phyloP scores from a whole-genome alignment of 371 early-diverging fungal genomes.

The Globomyces sp. region DNA sequence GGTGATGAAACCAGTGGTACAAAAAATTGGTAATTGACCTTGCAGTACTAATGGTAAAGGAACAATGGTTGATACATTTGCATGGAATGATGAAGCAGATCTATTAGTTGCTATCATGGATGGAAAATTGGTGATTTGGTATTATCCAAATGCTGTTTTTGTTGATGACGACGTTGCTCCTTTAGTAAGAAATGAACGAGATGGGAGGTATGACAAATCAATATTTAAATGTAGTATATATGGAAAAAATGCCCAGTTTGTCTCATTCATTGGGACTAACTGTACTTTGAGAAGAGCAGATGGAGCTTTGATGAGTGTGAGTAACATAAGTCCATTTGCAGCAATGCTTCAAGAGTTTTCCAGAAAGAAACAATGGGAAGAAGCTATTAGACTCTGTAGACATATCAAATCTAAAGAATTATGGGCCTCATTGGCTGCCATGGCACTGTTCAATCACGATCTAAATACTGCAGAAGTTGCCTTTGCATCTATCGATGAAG shows the following conservation, averaged over 20 bases:
- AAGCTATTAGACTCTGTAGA: slow-evolving; percentile 51
- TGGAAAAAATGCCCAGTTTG: slow-evolving; percentile 50
- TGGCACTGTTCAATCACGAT: slow-evolving; percentile 50
- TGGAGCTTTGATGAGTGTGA: slow-evolving; percentile 46
- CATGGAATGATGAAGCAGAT: slow-evolving; percentile 53
- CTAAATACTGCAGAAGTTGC: slow-evolving; percentile 59
- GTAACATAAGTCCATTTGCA: slow-evolving; percentile 53
- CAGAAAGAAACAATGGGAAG: slow-evolving; percentile 56
- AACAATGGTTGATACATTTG: slow-evolving; percentile 52
- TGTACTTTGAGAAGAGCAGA: slow-evolving; percentile 49
- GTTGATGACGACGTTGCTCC: slow-evolving; percentile 52
- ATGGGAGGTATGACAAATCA: slow-evolving; percentile 34
- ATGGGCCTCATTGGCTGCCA: slow-evolving; percentile 57
- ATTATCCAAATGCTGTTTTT: slow-evolving; percentile 53
- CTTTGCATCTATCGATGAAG: slow-evolving; percentile 57
- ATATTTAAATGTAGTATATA: slow-evolving; percentile 26
- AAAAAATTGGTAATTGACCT: slow-evolving; percentile 31
- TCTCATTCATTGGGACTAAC: slow-evolving; percentile 44
- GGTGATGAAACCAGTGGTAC: slow-evolving; percentile 31
- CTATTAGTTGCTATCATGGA: slow-evolving; percentile 48
- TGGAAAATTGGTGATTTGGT: slow-evolving; percentile 49
- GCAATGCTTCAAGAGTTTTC: slow-evolving; percentile 49
- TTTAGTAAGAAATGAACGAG: slow-evolving; percentile 43
- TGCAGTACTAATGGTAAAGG: not conserved
- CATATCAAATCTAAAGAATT: slow-evolving; percentile 49